phyloP scores from a whole-genome alignment of 2,329 filamentous ascomycete genomes.

The Beauveria sp. region DNA sequence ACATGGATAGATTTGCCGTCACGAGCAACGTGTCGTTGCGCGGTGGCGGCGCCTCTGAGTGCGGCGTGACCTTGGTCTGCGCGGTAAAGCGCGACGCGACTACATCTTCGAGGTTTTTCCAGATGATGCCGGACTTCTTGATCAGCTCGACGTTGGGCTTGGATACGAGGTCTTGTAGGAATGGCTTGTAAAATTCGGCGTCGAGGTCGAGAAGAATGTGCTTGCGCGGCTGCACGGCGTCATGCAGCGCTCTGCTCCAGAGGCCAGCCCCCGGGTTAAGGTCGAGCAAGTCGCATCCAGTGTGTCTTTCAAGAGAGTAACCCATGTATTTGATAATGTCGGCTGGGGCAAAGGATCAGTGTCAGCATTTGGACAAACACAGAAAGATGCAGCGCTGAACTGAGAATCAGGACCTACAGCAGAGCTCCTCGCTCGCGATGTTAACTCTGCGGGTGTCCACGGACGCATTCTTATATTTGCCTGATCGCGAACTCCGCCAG shows the following conservation, averaged over 20 bases:
- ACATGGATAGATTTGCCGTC: slow-evolving; percentile 56
- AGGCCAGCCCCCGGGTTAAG: slow-evolving; percentile 73
- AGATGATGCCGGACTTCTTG: slow-evolving; percentile 50
- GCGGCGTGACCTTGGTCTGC: slow-evolving; percentile 34
- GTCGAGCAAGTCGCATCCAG: slow-evolving; percentile 79
- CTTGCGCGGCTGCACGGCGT: slow-evolving; percentile 65
- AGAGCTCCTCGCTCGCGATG: slow-evolving; percentile 43
- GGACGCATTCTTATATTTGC: not conserved
- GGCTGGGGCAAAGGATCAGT: slow-evolving; percentile 34
- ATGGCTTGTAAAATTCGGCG: slow-evolving; percentile 45
- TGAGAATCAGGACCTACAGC: slow-evolving; percentile 28
- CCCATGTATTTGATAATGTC: slow-evolving; percentile 64
- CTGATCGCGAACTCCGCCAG: slow-evolving; percentile 17
- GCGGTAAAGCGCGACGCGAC: slow-evolving; percentile 44
- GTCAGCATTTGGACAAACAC: not conserved
- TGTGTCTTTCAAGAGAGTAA: slow-evolving; percentile 58
- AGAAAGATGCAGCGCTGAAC: not conserved
- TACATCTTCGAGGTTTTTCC: slow-evolving; percentile 48
- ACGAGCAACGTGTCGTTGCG: slow-evolving; percentile 70
- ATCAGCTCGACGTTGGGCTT: slow-evolving; percentile 42
- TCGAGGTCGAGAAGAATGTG: slow-evolving; percentile 80
- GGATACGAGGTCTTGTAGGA: slow-evolving; percentile 51
- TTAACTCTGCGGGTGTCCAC: slow-evolving; percentile 39
- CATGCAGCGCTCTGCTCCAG: slow-evolving; percentile 71
- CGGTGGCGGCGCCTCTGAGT: slow-evolving; percentile 31